A percentile compares a stretch with the other conserved stretches of the same genome.
Conservation (phyloP, 306 rosid species). For the Alnus rubra region DNA sequence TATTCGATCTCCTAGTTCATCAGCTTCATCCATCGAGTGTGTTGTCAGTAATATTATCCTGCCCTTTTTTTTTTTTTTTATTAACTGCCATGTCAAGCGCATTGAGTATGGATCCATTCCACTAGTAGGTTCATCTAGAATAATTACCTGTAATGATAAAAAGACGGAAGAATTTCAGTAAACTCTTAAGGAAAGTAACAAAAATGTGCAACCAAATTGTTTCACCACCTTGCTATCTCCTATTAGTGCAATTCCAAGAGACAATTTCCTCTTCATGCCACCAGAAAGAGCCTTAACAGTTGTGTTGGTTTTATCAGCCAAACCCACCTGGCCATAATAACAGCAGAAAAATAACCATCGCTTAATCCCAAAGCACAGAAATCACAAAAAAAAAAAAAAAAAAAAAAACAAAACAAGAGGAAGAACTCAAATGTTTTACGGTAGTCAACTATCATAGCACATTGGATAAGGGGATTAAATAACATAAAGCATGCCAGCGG, state of each 20-base stretch:
- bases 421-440: background rate
- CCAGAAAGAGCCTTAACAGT: slow-evolving; percentile 85
- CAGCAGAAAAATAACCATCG: slow-evolving; percentile 27
- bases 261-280: slow-evolving; percentile 97
- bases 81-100: slow-evolving; percentile 98
- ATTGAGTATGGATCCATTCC: slow-evolving; percentile 99
- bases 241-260: slow-evolving; percentile 93
- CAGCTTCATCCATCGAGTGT: slow-evolving; percentile 99
- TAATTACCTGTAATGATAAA: slow-evolving; percentile 61
- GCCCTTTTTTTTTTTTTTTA: slow-evolving; percentile 84
- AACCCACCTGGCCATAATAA: slow-evolving; percentile 72
- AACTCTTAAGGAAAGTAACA: background rate
- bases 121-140: slow-evolving; percentile 98
- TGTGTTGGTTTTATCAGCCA: slow-evolving; percentile 83
- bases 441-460: background rate
- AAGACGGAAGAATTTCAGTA: slow-evolving; percentile 25
- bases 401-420: background rate
- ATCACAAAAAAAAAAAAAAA: background rate
- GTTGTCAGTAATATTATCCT: slow-evolving; percentile 94
- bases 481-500: background rate
- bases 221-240: slow-evolving; percentile 84
- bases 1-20: slow-evolving; percentile 93
- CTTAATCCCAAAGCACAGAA: background rate
- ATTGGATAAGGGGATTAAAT: background rate
- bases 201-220: slow-evolving; percentile 19